Evolutionary conservation across 106 monocot species (phyloP).

Genomic region (Agapanthus africanus): DNA sequence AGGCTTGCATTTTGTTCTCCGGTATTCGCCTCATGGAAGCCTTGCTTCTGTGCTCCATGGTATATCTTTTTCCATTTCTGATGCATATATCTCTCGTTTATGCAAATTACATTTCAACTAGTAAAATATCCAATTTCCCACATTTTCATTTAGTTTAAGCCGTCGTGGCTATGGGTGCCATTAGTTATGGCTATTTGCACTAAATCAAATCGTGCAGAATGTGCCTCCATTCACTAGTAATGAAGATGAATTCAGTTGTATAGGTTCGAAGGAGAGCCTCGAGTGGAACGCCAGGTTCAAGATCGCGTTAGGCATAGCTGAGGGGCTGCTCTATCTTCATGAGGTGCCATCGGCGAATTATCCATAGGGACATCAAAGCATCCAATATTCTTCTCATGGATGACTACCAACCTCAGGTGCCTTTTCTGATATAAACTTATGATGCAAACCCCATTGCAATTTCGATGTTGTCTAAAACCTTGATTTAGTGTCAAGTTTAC

Average conservation of each 20-base stretch:
- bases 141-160: no score
- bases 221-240: no score
- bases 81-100: background rate
- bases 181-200: background rate
- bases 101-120: background rate
- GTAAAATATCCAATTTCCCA: no score
- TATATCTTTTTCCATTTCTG: constrained; percentile 18
- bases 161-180: background rate
- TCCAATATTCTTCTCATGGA: constrained; percentile 87
- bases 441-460: background rate
- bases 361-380: constrained; percentile 97
- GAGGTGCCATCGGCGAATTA: constrained; percentile 87
- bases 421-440: no score
- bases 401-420: constrained; percentile 85
- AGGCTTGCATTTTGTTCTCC: constrained; percentile 79
- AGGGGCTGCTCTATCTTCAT: constrained; percentile 90
- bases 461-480: background rate
- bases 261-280: constrained; percentile 57
- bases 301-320: constrained; percentile 78
- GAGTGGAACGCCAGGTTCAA: constrained; percentile 75
- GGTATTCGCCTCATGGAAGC: constrained; percentile 92
- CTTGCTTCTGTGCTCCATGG: constrained; percentile 88
- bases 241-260: constrained; percentile 26
- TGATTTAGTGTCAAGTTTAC: background rate
- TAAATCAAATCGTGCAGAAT: no score